These are phyloP conservation scores for Piromyces finnis DNA, from an alignment of 192 early-diverging fungal species.

Conservation along the genomic window DNA sequence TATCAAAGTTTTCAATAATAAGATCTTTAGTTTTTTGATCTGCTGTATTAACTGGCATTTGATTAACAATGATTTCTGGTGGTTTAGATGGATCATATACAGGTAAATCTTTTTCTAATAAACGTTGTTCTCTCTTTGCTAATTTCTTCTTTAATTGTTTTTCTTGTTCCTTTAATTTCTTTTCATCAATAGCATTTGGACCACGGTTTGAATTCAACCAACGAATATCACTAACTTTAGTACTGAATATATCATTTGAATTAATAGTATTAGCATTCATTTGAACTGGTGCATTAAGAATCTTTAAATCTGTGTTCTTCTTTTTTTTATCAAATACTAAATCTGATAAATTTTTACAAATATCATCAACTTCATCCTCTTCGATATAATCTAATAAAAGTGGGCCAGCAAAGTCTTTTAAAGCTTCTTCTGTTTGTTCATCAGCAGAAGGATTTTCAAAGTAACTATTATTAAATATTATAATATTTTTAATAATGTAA, in stretches of 20 bases:
- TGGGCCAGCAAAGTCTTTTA: neutral
- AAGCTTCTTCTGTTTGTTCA: neutral
- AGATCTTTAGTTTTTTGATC: conserved; percentile 71
- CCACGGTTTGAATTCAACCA: neutral
- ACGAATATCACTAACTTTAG: neutral
- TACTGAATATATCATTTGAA: neutral
- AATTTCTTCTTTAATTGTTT: neutral
- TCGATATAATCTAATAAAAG: neutral
- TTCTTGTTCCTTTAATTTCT: neutral
- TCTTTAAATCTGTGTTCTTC: neutral
- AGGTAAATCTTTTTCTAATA: neutral
- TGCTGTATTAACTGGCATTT: conserved; percentile 47
- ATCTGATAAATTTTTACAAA: neutral
- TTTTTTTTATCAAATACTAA: neutral
- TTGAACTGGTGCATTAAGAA: neutral
- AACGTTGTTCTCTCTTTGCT: neutral
- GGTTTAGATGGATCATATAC: neutral
- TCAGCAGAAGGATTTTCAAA: neutral
- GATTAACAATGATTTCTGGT: neutral
- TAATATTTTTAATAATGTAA: too few species aligned
- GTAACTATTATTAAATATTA: neutral
- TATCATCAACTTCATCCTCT: neutral
- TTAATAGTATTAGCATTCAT: neutral
- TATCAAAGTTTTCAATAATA: conserved; percentile 93
- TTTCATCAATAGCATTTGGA: neutral